phyloP scores from a whole-genome alignment of 2,329 filamentous ascomycete genomes.

The Didymella keratinophila region DNA sequence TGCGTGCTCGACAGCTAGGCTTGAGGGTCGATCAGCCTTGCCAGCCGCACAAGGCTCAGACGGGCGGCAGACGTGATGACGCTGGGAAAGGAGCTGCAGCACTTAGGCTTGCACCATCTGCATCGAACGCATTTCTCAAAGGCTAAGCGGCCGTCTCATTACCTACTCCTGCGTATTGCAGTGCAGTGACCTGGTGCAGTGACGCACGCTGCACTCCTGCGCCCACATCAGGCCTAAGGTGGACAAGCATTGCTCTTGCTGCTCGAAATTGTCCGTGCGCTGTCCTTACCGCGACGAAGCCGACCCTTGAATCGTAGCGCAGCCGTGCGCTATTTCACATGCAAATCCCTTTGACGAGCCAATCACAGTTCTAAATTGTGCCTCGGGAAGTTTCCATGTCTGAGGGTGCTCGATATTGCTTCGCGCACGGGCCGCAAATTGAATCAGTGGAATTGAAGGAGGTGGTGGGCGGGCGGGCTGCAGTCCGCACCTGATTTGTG shows the following conservation, averaged over 20 bases:
- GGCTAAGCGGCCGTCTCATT: slow-evolving; percentile 1
- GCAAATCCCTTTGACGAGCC: slow-evolving; percentile 11
- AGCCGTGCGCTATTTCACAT: slow-evolving; percentile 14
- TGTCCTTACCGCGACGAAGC: slow-evolving; percentile 4
- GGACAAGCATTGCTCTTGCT: slow-evolving; percentile 1
- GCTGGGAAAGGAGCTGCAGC: background rate
- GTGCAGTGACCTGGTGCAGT: slow-evolving; percentile 6
- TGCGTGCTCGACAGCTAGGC: background rate
- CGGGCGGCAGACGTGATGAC: background rate
- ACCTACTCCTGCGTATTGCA: slow-evolving; percentile 1
- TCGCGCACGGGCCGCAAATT: slow-evolving; percentile 9
- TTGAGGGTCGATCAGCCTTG: background rate
- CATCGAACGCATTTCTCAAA: background rate
- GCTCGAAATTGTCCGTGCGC: slow-evolving; percentile 4
- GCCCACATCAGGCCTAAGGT: slow-evolving; percentile 2
- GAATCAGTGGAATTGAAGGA: slow-evolving; percentile 15
- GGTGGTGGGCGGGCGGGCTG: slow-evolving; percentile 5
- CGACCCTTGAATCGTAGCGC: slow-evolving; percentile 6
- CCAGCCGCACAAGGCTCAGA: background rate
- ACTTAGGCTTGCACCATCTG: background rate
- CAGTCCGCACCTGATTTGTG: slow-evolving; percentile 4
- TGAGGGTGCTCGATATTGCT: slow-evolving; percentile 15
- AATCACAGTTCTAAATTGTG: slow-evolving; percentile 1
- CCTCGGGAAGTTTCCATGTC: slow-evolving; percentile 17
- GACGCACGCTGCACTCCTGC: slow-evolving; percentile 8